These are phyloP conservation scores for Blastocystis sp. DNA, from an alignment of 352 stramenopile species.

Conservation along the genomic window DNA sequence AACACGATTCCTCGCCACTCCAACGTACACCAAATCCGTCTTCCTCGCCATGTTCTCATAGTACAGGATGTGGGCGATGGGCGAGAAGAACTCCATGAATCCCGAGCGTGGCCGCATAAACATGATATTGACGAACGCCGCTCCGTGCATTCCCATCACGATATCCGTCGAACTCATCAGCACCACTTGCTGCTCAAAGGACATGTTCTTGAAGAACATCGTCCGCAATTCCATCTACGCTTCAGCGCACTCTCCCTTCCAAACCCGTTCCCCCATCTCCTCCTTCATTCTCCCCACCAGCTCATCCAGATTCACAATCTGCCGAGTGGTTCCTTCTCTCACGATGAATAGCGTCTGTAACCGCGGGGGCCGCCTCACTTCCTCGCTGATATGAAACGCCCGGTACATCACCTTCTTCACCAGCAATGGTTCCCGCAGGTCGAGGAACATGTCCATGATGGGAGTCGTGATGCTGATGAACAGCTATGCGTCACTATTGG, in stretches of 20 bases:
- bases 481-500: not conserved
- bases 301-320: conserved; percentile 26
- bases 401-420: conserved; percentile 38
- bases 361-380: not conserved
- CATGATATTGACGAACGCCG: conserved; percentile 39
- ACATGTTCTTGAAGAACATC: not conserved
- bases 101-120: conserved; percentile 43
- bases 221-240: not conserved
- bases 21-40: not conserved
- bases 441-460: not conserved
- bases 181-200: conserved; percentile 10
- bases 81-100: conserved; percentile 48
- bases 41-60: conserved; percentile 35
- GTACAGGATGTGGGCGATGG: not conserved
- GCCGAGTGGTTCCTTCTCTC: not conserved
- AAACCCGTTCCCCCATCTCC: not conserved
- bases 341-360: not conserved
- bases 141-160: conserved; percentile 12
- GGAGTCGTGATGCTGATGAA: conserved; percentile 46
- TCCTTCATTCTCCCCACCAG: not conserved
- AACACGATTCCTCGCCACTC: not conserved
- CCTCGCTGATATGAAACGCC: not conserved
- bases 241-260: not conserved
- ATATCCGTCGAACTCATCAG: conserved; percentile 28
- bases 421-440: not conserved